Evolutionary conservation across 2,329 filamentous ascomycete species (phyloP), one percentile per base, ranked within the genome.

Genomic region (Raffaelea arxii): DNA sequence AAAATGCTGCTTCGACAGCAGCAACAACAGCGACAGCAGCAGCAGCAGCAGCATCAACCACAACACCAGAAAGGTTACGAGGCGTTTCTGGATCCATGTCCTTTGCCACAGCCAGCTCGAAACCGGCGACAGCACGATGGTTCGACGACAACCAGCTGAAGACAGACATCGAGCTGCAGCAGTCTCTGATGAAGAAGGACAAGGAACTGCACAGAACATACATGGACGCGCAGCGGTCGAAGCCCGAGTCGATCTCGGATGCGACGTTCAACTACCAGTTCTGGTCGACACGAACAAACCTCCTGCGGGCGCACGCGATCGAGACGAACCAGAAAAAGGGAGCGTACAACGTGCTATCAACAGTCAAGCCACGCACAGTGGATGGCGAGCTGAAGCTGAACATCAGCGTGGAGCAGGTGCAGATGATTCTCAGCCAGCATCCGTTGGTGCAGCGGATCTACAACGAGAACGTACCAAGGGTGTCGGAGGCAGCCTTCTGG

Each of bases 351-450:
- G 90, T 97, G 6, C 72, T 98, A 18, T 90, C 92, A 0, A 85
- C 86, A 18, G 81, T 97, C 55, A 95, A 94, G 60, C 84, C 86
- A 6, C 78, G 82, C 46, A 78, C 84, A 6, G 80, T 86, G 47
- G 81, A 87, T 54, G 83, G 83, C 52, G 80, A 83, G 49, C 74
- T 83, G 39, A 88, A 84, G 62, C 72, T 57, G 55, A 90, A 86
- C 58, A 83, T 98, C 52, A 92, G 81, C 54, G 83, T 88, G 50
- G 90, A 96, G 64, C 90, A 97, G 64, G 87, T 97, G 44, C 84
- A 90, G 58, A 78, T 94, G 59, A 92, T 98, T 45, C 90, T 98
- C 64, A 81, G 78, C 50, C 92, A 97, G 62, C 91, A 98, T 63
- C 89, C 92, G 2, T 72, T 98, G 1, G 84, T 98, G 49, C 86